Percentiles rank a stretch among this genome's conserved stretches.
Conservation (phyloP, 1,284 basidiomycete species). For the Leccinum ponderosum region DNA sequence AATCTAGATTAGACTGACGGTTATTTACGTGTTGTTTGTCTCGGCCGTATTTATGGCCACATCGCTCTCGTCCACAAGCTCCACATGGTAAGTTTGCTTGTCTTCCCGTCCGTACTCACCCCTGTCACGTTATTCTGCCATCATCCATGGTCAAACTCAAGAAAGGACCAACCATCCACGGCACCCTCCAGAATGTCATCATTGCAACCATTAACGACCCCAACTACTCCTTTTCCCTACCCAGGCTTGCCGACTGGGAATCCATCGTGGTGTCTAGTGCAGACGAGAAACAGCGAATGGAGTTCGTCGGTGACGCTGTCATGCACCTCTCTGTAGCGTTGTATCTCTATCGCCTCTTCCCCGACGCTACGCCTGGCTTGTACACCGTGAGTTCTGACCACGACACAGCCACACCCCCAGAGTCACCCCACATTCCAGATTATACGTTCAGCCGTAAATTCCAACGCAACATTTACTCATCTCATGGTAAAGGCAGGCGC, state of each 20-base stretch:
- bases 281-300: constrained; percentile 31
- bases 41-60: neutral
- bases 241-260: constrained; percentile 33
- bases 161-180: constrained; percentile 16
- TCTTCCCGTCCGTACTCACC: neutral
- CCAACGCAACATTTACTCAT: constrained; percentile 34
- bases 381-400: constrained; percentile 25
- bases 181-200: constrained; percentile 24
- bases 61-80: neutral
- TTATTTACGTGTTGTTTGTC: constrained; percentile 16
- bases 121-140: neutral
- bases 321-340: constrained; percentile 34
- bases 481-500: constrained; percentile 32
- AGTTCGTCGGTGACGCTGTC: constrained; percentile 33
- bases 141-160: constrained; percentile 23
- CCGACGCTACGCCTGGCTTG: constrained; percentile 29
- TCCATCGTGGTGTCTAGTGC: constrained; percentile 28
- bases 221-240: constrained; percentile 28
- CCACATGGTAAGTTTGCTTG: constrained; percentile 1
- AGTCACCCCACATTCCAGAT: constrained; percentile 14
- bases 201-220: constrained; percentile 31
- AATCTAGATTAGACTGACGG: neutral
- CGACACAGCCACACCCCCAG: neutral
- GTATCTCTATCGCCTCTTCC: constrained; percentile 30
- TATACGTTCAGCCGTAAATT: constrained; percentile 31